Evolutionary conservation across 2,329 filamentous ascomycete species (phyloP).

Genomic region (Colletotrichum karsti): DNA sequence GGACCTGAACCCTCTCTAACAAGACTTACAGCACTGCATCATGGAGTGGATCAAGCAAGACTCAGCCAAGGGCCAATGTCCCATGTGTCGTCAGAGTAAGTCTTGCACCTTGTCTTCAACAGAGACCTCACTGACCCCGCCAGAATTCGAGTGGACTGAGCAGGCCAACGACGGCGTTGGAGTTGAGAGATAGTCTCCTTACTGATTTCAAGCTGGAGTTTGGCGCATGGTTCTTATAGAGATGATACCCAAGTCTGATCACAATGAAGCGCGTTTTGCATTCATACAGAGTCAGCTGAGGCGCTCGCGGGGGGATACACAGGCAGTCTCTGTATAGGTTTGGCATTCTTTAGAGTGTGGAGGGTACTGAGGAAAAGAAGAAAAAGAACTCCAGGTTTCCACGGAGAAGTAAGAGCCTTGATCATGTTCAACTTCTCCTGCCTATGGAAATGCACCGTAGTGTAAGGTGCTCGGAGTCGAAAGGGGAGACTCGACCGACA

Average conservation of each 20-base stretch:
- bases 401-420: background rate
- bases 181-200: constrained; percentile 11
- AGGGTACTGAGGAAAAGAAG: background rate
- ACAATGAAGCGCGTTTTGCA: background rate
- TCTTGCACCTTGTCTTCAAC: background rate
- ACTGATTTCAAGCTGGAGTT: constrained; percentile 22
- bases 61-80: constrained; percentile 90
- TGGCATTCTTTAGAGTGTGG: background rate
- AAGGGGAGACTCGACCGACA: too few relatives aligned
- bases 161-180: constrained; percentile 42
- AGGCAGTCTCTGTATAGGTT: background rate
- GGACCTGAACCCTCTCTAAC: constrained; percentile 29
- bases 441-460: too few relatives aligned
- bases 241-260: constrained; percentile 20
- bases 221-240: constrained; percentile 2
- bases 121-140: background rate
- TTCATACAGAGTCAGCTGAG: background rate
- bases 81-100: constrained; percentile 96
- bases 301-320: too few relatives aligned
- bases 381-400: background rate
- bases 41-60: constrained; percentile 96
- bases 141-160: constrained; percentile 52
- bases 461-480: too few relatives aligned
- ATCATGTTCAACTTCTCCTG: too few relatives aligned
- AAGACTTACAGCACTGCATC: constrained; percentile 81